A percentile compares a stretch with the other conserved stretches of the same genome.
Conservation (phyloP, 139 green algal species). For the Raphidocelis subcapitata region DNA sequence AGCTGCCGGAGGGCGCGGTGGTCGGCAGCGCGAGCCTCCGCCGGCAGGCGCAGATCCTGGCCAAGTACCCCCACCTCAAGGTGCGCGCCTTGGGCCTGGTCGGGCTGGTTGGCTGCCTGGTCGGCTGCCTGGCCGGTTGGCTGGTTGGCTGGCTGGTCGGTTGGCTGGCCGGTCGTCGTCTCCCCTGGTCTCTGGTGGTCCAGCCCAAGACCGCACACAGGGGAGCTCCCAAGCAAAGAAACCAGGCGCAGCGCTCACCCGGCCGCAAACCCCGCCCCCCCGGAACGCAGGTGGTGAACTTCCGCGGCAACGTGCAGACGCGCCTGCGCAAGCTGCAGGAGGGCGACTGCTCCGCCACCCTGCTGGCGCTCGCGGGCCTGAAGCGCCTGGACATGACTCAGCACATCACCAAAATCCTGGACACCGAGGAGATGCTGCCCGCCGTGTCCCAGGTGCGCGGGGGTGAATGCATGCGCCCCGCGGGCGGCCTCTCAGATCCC, state of each 20-base stretch:
- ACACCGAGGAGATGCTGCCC: conserved; percentile 94
- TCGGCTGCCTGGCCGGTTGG: neutral
- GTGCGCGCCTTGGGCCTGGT: conserved; percentile 24
- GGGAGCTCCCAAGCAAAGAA: no score
- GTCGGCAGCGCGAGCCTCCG: conserved; percentile 92
- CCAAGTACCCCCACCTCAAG: conserved; percentile 92
- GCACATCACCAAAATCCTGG: conserved; percentile 89
- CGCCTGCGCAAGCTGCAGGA: conserved; percentile 96
- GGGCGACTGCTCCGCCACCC: conserved; percentile 84
- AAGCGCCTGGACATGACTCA: conserved; percentile 95
- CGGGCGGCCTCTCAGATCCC: no score
- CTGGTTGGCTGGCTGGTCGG: neutral
- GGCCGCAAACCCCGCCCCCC: neutral
- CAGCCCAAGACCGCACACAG: no score
- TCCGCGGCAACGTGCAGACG: conserved; percentile 85
- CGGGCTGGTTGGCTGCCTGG: neutral
- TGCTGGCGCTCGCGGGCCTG: conserved; percentile 94
- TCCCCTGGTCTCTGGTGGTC: no score
- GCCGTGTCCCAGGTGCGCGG: conserved; percentile 80
- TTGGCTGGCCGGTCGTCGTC: no score
- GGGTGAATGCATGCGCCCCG: no score
- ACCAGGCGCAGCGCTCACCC: no score
- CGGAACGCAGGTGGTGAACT: conserved; percentile 97
- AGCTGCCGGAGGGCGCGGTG: conserved; percentile 87
- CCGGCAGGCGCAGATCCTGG: conserved; percentile 93